Conservation (phyloP, 164 flowering plant species). For the Akebia trifoliata region DNA sequence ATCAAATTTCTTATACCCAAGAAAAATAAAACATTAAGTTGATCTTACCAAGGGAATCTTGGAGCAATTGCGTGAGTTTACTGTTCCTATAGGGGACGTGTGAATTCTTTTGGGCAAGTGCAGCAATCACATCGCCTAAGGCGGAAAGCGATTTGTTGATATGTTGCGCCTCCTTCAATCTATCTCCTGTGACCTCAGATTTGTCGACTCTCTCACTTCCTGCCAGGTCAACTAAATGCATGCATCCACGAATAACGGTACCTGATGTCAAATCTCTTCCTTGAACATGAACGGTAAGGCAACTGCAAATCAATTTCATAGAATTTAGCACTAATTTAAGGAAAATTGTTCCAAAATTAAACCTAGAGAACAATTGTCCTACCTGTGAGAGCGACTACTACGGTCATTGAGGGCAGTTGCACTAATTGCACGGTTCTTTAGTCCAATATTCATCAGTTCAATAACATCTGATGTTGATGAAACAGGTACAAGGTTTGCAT, state of each 20-base stretch:
- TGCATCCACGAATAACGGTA: slow-evolving; percentile 59
- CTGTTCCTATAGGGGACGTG: slow-evolving; percentile 90
- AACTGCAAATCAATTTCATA: slow-evolving; percentile 39
- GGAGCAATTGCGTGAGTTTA: slow-evolving; percentile 76
- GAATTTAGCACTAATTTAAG: slow-evolving; percentile 7
- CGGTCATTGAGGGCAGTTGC: slow-evolving; percentile 98
- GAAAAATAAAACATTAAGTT: not conserved
- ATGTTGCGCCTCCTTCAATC: slow-evolving; percentile 92
- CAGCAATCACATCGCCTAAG: slow-evolving; percentile 85
- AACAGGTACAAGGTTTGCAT: slow-evolving; percentile 88
- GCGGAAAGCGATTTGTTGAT: slow-evolving; percentile 90
- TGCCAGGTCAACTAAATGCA: slow-evolving; percentile 90
- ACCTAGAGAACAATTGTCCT: not conserved
- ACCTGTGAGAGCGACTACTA: slow-evolving; percentile 99
- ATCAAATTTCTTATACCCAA: no score
- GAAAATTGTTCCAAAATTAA: not conserved
- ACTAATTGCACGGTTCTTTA: slow-evolving; percentile 87
- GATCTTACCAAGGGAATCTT: slow-evolving; percentile 77
- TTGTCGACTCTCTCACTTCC: slow-evolving; percentile 92
- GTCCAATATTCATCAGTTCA: slow-evolving; percentile 88
- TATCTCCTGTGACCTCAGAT: slow-evolving; percentile 83
- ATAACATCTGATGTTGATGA: slow-evolving; percentile 84
- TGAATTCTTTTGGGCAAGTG: slow-evolving; percentile 80
- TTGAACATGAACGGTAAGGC: slow-evolving; percentile 86
- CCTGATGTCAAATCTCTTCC: slow-evolving; percentile 80